Evolutionary conservation across 2,329 filamentous ascomycete genomes (phyloP).

Genomic region (Hymenoscyphus occultus): DNA sequence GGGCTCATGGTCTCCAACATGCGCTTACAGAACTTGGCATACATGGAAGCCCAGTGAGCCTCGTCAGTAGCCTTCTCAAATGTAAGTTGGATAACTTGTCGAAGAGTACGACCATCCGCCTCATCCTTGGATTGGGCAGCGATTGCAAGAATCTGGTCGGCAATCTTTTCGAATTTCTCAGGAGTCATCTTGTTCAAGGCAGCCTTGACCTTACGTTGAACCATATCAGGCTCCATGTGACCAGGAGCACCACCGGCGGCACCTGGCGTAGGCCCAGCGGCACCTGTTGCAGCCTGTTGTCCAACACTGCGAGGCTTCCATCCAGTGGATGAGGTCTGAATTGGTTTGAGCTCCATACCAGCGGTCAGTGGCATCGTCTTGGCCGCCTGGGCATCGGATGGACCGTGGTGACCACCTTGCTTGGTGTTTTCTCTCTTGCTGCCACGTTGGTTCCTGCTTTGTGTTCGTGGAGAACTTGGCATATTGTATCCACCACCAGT

Average conservation of each 20-base stretch:
- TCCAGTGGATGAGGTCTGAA: constrained; percentile 67
- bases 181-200: constrained; percentile 99
- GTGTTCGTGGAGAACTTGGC: constrained; percentile 67
- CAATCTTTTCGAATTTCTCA: constrained; percentile 96
- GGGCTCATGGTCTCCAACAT: constrained; percentile 95
- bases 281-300: constrained; percentile 38
- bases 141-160: constrained; percentile 88
- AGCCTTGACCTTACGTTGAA: constrained; percentile 98
- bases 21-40: constrained; percentile 95
- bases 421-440: constrained; percentile 61
- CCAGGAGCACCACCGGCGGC: constrained; percentile 44
- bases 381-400: constrained; percentile 66
- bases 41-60: constrained; percentile 98
- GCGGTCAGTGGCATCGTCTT: constrained; percentile 91
- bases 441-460: constrained; percentile 59
- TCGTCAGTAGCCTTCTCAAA: constrained; percentile 99
- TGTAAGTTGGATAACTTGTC: constrained; percentile 97
- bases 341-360: constrained; percentile 76
- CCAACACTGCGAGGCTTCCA: constrained; percentile 84
- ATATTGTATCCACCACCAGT: constrained; percentile 52
- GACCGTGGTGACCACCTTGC: constrained; percentile 37
- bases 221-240: constrained; percentile 82
- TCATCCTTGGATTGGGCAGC: constrained; percentile 95
- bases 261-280: constrained; percentile 44
- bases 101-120: constrained; percentile 85